Evolutionary conservation across 352 stramenopile species (phyloP).

Genomic region (Blastocystis hominis): DNA sequence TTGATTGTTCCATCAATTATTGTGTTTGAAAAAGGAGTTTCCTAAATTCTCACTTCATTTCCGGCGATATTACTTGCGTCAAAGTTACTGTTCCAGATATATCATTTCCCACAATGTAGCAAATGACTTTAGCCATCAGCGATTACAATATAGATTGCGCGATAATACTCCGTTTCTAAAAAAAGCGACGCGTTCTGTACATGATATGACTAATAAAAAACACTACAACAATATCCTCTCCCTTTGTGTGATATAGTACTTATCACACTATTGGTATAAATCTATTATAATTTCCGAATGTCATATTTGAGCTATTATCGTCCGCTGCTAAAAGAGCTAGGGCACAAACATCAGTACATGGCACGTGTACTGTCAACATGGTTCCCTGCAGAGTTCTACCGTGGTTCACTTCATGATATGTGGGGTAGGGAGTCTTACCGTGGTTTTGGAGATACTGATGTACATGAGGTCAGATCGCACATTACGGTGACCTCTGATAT

Average conservation of each 20-base stretch:
- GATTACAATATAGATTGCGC: neutral
- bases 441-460: constrained; percentile 33
- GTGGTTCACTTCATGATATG: constrained; percentile 5
- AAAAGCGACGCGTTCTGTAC: no score
- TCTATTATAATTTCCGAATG: neutral
- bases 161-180: neutral
- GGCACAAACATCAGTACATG: neutral
- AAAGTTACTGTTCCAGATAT: constrained; percentile 37
- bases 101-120: constrained; percentile 20
- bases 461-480: neutral
- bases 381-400: neutral
- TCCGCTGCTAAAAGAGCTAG: constrained; percentile 1
- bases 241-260: no score
- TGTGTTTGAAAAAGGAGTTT: neutral
- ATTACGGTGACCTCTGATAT: constrained; percentile 19
- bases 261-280: no score
- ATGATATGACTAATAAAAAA: no score
- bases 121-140: constrained; percentile 37
- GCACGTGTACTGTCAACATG: neutral
- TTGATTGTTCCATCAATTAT: constrained; percentile 35
- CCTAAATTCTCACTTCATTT: neutral
- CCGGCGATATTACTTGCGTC: neutral
- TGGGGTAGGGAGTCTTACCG: constrained; percentile 10
- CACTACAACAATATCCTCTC: no score
- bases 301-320: constrained; percentile 33